phyloP scores from a whole-genome alignment of 805 yeast species.

The Suhomyces sp. region DNA sequence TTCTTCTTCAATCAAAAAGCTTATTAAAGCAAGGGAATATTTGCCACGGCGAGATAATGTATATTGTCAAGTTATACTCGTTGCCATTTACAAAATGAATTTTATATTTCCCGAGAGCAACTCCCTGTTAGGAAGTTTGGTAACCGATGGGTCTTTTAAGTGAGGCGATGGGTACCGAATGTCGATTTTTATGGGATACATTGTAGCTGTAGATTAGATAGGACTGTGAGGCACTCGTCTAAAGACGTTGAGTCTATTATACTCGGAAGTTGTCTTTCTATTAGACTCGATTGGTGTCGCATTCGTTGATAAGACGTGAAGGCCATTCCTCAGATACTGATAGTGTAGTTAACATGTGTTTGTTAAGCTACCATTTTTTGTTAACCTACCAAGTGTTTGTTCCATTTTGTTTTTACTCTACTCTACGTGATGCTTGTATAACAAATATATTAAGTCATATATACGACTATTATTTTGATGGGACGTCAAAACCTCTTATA shows the following conservation, averaged over 20 bases:
- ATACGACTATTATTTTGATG: constrained; percentile 1
- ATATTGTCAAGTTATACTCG: constrained; percentile 59
- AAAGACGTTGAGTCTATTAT: too few species aligned
- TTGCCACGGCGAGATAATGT: constrained; percentile 69
- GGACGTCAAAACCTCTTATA: constrained; percentile 5
- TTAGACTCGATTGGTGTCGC: too few species aligned
- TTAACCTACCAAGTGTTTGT: too few species aligned
- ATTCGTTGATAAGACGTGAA: too few species aligned
- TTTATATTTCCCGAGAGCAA: constrained; percentile 49
- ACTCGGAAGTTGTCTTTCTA: too few species aligned
- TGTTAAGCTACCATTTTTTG: too few species aligned
- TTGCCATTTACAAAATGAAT: constrained; percentile 52
- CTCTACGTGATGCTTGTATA: neutral
- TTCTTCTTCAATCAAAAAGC: constrained; percentile 55
- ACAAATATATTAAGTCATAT: constrained; percentile 8
- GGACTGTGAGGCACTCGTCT: too few species aligned
- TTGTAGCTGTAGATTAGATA: constrained; percentile 3
- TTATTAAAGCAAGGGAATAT: constrained; percentile 48
- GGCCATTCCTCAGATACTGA: too few species aligned
- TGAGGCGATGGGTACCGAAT: constrained; percentile 57
- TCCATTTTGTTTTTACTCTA: too few species aligned
- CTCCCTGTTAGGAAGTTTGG: constrained; percentile 62
- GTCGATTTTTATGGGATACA: constrained; percentile 53
- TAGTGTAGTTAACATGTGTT: too few species aligned
- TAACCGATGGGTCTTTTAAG: constrained; percentile 47